Conservation (phyloP, 768 basidiomycete species). For the Exidia glandulosa region DNA sequence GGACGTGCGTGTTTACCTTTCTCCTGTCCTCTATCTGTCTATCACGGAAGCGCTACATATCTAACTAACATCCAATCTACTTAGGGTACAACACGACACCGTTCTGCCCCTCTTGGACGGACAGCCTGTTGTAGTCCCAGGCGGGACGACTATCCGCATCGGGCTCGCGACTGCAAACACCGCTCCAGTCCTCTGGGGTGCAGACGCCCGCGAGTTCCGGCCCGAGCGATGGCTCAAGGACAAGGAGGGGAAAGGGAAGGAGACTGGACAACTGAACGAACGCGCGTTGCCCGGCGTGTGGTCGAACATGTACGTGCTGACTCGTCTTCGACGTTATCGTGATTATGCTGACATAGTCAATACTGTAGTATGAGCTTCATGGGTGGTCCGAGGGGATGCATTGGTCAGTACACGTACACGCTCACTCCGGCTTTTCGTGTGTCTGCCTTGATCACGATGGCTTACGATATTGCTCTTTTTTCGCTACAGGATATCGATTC, state of each 20-base stretch:
- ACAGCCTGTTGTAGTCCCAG: constrained; percentile 16
- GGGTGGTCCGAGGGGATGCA: constrained; percentile 3
- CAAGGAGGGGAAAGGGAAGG: background rate
- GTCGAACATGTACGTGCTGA: too few relatives aligned
- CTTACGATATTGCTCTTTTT: too few relatives aligned
- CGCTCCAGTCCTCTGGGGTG: constrained; percentile 36
- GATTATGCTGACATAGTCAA: too few relatives aligned
- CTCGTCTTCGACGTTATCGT: too few relatives aligned
- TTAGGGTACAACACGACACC: background rate
- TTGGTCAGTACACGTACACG: too few relatives aligned
- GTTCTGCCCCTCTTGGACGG: background rate
- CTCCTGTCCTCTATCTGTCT: background rate
- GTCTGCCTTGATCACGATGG: too few relatives aligned
- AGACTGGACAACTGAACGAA: too few relatives aligned
- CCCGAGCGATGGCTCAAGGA: constrained; percentile 31
- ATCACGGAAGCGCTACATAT: background rate
- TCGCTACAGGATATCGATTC: constrained; percentile 1
- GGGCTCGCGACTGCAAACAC: constrained; percentile 38
- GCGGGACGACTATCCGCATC: constrained; percentile 31
- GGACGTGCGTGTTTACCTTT: background rate
- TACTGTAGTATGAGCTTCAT: background rate
- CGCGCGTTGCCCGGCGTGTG: background rate
- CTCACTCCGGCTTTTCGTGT: too few relatives aligned
- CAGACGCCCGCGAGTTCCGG: constrained; percentile 31
- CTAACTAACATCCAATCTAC: background rate